Evolutionary conservation across 1,284 basidiomycete species (phyloP).

Genomic region (Calocybe gambosa): DNA sequence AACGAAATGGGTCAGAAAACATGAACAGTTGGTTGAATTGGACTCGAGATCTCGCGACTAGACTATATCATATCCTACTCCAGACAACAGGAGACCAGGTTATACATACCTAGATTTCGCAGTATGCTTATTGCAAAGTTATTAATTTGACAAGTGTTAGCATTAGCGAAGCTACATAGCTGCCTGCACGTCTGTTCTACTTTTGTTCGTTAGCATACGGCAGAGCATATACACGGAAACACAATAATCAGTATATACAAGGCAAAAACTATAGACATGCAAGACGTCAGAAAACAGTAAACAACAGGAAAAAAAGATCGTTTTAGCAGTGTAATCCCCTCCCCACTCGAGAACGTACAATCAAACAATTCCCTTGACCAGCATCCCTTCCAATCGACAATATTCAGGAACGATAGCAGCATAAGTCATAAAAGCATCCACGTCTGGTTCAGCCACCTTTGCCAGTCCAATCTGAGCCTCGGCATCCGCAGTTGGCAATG

Average conservation of each 20-base stretch:
- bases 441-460: conserved; percentile 76
- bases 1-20: not conserved
- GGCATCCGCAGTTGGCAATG: conserved; percentile 60
- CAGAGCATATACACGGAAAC: no score
- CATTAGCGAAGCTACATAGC: no score
- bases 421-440: conserved; percentile 78
- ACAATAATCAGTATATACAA: conserved; percentile 2
- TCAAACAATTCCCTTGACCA: conserved; percentile 54
- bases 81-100: no score
- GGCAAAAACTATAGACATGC: conserved; percentile 10
- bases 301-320: conserved; percentile 1
- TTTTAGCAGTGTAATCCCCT: not conserved
- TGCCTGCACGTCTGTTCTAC: conserved; percentile 11
- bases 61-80: no score
- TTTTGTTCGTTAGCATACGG: conserved; percentile 13
- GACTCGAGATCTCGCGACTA: no score
- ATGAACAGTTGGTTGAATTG: not conserved
- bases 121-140: no score
- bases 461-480: conserved; percentile 70
- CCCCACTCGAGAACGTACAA: no score
- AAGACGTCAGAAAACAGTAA: conserved; percentile 3
- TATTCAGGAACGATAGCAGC: conserved; percentile 81
- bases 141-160: no score
- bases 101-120: no score
- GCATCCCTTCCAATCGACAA: conserved; percentile 66